These are phyloP conservation scores for Fusarium sp. DNA, from an alignment of 2,329 filamentous ascomycete species.

Conservation along the genomic window DNA sequence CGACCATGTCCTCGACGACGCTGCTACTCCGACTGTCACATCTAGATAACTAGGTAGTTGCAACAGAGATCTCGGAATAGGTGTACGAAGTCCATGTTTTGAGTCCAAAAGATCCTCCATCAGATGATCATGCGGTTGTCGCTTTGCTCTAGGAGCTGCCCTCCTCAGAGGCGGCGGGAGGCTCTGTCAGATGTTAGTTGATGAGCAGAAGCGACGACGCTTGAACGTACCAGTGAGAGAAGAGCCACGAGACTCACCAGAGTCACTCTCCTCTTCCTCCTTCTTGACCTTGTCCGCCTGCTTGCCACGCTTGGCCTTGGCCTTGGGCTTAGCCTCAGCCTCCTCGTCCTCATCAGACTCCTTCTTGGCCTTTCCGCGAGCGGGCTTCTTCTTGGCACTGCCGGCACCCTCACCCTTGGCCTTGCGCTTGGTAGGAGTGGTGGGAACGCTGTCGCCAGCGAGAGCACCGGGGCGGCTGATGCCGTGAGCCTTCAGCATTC, in stretches of 20 bases:
- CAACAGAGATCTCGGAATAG: constrained; percentile 12
- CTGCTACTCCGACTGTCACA: constrained; percentile 30
- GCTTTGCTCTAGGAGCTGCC: constrained; percentile 11
- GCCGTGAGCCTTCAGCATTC: constrained; percentile 70
- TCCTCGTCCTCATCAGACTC: constrained; percentile 40
- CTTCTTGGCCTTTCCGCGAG: constrained; percentile 42
- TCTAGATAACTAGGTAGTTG: constrained; percentile 25
- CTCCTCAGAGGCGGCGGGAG: constrained; percentile 28
- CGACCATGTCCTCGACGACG: constrained; percentile 9
- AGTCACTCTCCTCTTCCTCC: constrained; percentile 36
- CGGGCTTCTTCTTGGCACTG: constrained; percentile 44
- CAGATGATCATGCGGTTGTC: neutral
- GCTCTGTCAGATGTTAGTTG: constrained; percentile 21
- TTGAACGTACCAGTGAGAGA: constrained; percentile 34
- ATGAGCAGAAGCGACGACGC: neutral
- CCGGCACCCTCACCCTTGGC: constrained; percentile 32
- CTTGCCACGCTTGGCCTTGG: constrained; percentile 21
- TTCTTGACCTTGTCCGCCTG: constrained; percentile 33
- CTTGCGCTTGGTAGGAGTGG: constrained; percentile 48
- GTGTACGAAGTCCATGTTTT: neutral
- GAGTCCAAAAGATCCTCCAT: neutral
- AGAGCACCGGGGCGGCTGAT: constrained; percentile 50
- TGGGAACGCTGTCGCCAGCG: constrained; percentile 13
- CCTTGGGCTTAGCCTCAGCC: constrained; percentile 33
- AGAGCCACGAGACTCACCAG: constrained; percentile 18